Evolutionary conservation across 352 stramenopile genomes (phyloP).

Genomic region (Phytophthora syringae): DNA sequence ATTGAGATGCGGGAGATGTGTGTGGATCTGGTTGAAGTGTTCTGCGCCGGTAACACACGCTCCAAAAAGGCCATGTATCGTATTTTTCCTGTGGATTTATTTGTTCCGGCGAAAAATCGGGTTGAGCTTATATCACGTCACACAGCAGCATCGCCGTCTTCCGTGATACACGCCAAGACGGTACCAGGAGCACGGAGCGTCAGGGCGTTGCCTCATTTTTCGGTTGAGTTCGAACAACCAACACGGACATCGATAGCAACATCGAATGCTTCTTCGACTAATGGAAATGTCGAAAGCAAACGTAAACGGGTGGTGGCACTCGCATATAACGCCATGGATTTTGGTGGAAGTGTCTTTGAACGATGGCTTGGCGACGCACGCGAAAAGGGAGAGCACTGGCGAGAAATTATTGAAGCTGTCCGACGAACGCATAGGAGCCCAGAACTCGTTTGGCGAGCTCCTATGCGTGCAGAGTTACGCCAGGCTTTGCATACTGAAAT

Average conservation of each 20-base stretch:
- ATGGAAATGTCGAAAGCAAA: constrained; percentile 49
- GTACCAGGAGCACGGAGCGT: constrained; percentile 39
- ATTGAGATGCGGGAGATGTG: constrained; percentile 51
- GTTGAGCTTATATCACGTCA: constrained; percentile 66
- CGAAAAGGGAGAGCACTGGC: constrained; percentile 76
- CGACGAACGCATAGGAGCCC: constrained; percentile 67
- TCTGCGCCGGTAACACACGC: constrained; percentile 79
- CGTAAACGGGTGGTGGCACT: constrained; percentile 45
- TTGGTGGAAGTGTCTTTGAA: constrained; percentile 59
- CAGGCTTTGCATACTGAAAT: constrained; percentile 66
- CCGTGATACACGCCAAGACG: constrained; percentile 32
- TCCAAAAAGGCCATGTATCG: constrained; percentile 82
- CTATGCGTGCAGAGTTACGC: constrained; percentile 70
- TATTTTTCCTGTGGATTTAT: constrained; percentile 83
- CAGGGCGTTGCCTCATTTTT: constrained; percentile 66
- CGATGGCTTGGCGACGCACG: constrained; percentile 71
- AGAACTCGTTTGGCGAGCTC: constrained; percentile 74
- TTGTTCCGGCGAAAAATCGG: constrained; percentile 66
- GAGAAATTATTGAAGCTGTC: constrained; percentile 66
- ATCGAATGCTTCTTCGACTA: constrained; percentile 27
- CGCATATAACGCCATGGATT: constrained; percentile 40
- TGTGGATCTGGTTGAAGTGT: constrained; percentile 82
- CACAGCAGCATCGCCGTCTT: constrained; percentile 47
- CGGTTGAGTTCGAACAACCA: constrained; percentile 64
- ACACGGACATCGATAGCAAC: constrained; percentile 32